Evolutionary conservation across 768 basidiomycete genomes (phyloP), one percentile per base, ranked within the genome.

Genomic region (Termitomyces sp.): DNA sequence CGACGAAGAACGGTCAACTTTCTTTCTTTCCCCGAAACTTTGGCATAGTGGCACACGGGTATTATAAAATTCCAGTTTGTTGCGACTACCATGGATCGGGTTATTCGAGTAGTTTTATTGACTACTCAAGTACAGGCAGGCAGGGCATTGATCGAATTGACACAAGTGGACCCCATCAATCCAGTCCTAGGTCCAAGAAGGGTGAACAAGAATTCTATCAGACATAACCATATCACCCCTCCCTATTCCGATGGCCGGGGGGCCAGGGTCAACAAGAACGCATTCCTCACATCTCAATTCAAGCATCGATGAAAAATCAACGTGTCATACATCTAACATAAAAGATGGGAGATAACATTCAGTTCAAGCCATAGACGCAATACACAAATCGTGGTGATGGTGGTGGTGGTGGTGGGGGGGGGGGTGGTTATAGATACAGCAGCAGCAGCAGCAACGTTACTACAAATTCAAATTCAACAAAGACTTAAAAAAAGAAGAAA

Each of bases 401-500:
- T n/a, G n/a, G n/a, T n/a, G n/a, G n/a, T n/a, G n/a, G n/a, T n/a
- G n/a, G n/a, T n/a, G n/a, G n/a, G n/a, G n/a, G n/a, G n/a, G n/a
- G n/a, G n/a, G n/a, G n/a, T n/a, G n/a, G 37, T 41, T 48, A 53
- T 61, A 61, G 55, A 61, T 61, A 61, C 60, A 61, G 49, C 56
- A 61, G 36, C 52, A n/a, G n/a, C n/a, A n/a, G n/a, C n/a, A 27
- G 27, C 27, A 27, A 57, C 52, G 53, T 58, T 58, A 61, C 55
- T 57, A 61, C 51, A 52, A 27, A 46, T 34, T 27, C 27, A 27
- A n/a, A n/a, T n/a, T 57, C 45, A 61, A 47, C 22, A 33, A 49
- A 5, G 39, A 37, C n/a, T n/a, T n/a, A n/a, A n/a, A n/a, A n/a
- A n/a, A 27, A 27, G 27, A 27, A 4, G 4, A 27, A 27, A 4